A percentile compares a stretch with the other conserved stretches of the same genome.
phyloP scores from a whole-genome alignment of 139 green algal genomes.

The Cymbomonas tetramitiformis region DNA sequence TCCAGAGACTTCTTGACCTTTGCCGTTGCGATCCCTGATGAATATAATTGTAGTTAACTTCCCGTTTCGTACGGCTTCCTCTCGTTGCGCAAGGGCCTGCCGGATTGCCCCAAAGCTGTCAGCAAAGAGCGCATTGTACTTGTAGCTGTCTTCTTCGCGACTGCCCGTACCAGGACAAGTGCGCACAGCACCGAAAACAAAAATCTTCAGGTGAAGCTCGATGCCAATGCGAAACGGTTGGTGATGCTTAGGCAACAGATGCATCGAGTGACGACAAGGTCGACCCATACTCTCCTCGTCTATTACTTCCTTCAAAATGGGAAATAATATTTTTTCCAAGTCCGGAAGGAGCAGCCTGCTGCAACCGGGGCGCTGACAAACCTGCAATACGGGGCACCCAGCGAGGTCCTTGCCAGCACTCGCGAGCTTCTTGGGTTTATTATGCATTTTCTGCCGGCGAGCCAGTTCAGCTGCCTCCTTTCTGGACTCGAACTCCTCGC shows the following conservation, averaged over 20 bases:
- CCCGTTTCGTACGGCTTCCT: constrained; percentile 61
- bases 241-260: too few species aligned
- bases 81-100: constrained; percentile 23
- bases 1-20: constrained; percentile 63
- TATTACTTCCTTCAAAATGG: background rate
- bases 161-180: too few species aligned
- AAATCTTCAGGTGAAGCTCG: too few species aligned
- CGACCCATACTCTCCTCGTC: too few species aligned
- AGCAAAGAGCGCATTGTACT: background rate
- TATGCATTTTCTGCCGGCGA: constrained; percentile 40
- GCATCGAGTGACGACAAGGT: too few species aligned
- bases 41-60: constrained; percentile 81
- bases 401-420: constrained; percentile 52
- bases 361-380: constrained; percentile 4
- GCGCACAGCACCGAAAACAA: too few species aligned
- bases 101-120: background rate
- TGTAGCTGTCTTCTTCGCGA: too few species aligned
- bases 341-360: background rate
- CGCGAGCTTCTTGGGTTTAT: constrained; percentile 54
- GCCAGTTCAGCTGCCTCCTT: constrained; percentile 54
- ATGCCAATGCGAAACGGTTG: too few species aligned
- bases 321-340: background rate
- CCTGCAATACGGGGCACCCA: constrained; percentile 52
- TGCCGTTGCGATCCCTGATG: constrained; percentile 59
- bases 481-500: constrained; percentile 71